phyloP scores from a whole-genome alignment of 2,329 filamentous ascomycete genomes.

The Shiraia sp. region DNA sequence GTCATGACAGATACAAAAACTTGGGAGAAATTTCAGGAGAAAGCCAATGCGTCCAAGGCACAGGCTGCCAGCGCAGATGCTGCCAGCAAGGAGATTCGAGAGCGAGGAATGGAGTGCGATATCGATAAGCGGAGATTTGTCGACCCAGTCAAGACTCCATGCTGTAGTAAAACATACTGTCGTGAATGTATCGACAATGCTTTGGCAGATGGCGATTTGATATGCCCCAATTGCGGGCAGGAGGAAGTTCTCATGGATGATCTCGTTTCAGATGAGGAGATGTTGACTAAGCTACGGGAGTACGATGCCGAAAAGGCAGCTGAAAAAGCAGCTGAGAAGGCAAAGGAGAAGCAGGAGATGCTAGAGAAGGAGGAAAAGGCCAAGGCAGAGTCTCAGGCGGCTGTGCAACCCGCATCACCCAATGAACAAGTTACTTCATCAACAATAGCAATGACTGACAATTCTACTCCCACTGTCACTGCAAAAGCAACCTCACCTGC shows the following conservation, averaged over 20 bases:
- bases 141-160: constrained; percentile 98
- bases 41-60: constrained; percentile 82
- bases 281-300: constrained; percentile 74
- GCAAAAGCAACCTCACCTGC: constrained; percentile 27
- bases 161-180: constrained; percentile 98
- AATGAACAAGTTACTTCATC: constrained; percentile 31
- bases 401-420: constrained; percentile 30
- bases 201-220: constrained; percentile 96
- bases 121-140: constrained; percentile 98
- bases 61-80: constrained; percentile 76
- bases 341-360: constrained; percentile 49
- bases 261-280: constrained; percentile 73
- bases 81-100: constrained; percentile 83
- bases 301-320: constrained; percentile 63
- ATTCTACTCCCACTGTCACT: constrained; percentile 26
- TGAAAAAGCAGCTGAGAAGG: constrained; percentile 48
- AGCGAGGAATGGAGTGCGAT: constrained; percentile 86
- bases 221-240: constrained; percentile 88
- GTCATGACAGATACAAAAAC: constrained; percentile 92
- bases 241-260: constrained; percentile 94
- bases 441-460: constrained; percentile 16
- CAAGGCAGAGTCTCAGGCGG: constrained; percentile 40
- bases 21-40: constrained; percentile 97
- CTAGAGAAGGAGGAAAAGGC: constrained; percentile 47
- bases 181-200: constrained; percentile 99